Base-by-base conservation (phyloP, 306 rosid genomes). In the Trifolium repens region DNA sequence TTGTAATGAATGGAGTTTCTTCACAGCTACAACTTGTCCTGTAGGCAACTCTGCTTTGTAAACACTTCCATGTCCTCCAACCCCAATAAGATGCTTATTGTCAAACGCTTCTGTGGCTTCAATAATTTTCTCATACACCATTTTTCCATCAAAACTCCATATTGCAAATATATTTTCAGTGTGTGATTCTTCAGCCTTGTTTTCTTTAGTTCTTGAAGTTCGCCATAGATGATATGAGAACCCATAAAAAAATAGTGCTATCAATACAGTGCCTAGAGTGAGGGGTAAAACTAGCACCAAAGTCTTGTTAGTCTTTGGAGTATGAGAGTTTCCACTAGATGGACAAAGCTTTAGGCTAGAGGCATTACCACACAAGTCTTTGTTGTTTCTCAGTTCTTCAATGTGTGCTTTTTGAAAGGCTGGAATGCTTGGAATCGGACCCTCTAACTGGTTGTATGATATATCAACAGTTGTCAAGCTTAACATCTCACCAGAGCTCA, bases 111-210 rank as follows among this genome's bases (percentile, higher is more conserved):
- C 13, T 15, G 43, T 62, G 46, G 26, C 68, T 15, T 62, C 26
- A 0, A 35, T 7, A 6, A 62, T 62, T 1, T 62, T 62, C 3
- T 62, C 46, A 15, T 62, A 34, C 11, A 62, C 68, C 68, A n/a
- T 62, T 34, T 62, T 34, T 0, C 68, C 68, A n/a, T 62, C 68
- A 34, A 62, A 62, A 62, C 46, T 62, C 68, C 68, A 62, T 34
- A 34, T 34, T 34, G 14, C 1, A 35, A 62, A 62, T 15, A 62
- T 13, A 62, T 34, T 62, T 34, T 34, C 42, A 30, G 13, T 1
- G 4, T 8, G 7, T 3, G 26, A 13, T 34, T n/a, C 24, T 34
- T 34, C 46, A 0, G 8, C 14, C 3, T 62, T 62, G 5, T 7
- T 0, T 34, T 62, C 43, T 30, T 24, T 9, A 27, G 9, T 27